phyloP scores from a whole-genome alignment of 139 green algal species.

The Chlamydomonas eustigma region DNA sequence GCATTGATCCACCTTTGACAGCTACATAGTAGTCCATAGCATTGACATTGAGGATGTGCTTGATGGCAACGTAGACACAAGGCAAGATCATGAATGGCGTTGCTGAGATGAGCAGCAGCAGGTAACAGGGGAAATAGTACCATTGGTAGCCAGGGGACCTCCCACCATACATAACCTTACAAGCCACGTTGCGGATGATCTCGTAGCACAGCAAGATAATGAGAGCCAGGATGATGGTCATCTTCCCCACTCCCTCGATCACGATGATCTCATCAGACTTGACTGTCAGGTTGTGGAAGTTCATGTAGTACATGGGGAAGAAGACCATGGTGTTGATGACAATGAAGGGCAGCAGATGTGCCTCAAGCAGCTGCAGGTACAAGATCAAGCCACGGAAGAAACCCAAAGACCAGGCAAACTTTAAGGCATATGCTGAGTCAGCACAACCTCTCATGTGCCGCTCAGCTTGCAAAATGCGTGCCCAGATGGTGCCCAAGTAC shows the following conservation, averaged over 20 bases:
- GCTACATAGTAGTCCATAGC: background rate
- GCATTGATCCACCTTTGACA: background rate
- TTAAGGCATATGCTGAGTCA: constrained; percentile 33
- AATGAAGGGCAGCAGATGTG: constrained; percentile 30
- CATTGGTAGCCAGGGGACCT: constrained; percentile 16
- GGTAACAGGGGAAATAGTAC: constrained; percentile 26
- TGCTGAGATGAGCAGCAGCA: constrained; percentile 23
- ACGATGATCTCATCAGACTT: constrained; percentile 4
- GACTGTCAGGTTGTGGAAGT: constrained; percentile 22
- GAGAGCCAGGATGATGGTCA: constrained; percentile 33
- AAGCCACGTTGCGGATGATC: constrained; percentile 7
- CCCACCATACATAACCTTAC: constrained; percentile 17
- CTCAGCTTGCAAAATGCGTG: constrained; percentile 37
- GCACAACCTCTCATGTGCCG: constrained; percentile 38
- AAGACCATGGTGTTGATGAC: constrained; percentile 26
- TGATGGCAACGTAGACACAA: background rate
- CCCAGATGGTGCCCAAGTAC: constrained; percentile 14
- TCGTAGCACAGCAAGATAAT: constrained; percentile 23
- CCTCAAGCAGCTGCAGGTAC: constrained; percentile 24
- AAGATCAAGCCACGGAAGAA: constrained; percentile 11
- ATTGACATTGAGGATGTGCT: constrained; percentile 2
- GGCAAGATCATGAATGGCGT: background rate
- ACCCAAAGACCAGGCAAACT: background rate
- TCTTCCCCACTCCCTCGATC: constrained; percentile 18
- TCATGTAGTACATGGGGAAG: constrained; percentile 25